Percentiles rank a stretch among this genome's conserved stretches.
Evolutionary conservation across 192 early-diverging fungal genomes (phyloP).

Genomic region (Tieghemiomyces parasiticus): DNA sequence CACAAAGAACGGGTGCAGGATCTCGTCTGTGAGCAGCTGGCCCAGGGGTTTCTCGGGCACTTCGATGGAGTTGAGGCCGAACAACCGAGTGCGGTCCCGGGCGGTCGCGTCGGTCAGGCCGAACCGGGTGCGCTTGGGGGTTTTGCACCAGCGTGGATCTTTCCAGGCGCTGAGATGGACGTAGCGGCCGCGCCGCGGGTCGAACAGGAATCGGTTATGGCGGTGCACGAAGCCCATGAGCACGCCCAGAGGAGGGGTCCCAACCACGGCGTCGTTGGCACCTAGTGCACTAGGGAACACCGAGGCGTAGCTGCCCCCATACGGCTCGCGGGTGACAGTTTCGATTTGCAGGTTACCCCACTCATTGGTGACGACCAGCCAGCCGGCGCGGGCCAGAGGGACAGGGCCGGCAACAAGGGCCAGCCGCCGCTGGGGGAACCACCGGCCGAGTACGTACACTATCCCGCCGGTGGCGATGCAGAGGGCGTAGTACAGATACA

Average conservation of each 20-base stretch:
- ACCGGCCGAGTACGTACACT: conserved; percentile 62
- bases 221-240: conserved; percentile 28
- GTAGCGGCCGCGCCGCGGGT: conserved; percentile 27
- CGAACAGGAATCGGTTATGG: conserved; percentile 32
- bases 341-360: conserved; percentile 42
- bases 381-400: conserved; percentile 59
- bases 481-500: conserved; percentile 45
- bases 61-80: conserved; percentile 59
- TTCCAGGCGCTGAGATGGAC: conserved; percentile 28
- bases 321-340: conserved; percentile 34
- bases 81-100: conserved; percentile 41
- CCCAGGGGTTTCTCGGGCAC: conserved; percentile 45
- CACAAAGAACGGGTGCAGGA: conserved; percentile 70
- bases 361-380: conserved; percentile 53
- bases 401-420: conserved; percentile 43
- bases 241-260: conserved; percentile 16
- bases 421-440: conserved; percentile 69
- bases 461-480: conserved; percentile 54
- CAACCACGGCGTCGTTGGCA: conserved; percentile 17
- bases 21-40: conserved; percentile 51
- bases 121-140: conserved; percentile 19
- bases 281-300: conserved; percentile 36
- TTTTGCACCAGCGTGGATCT: conserved; percentile 25
- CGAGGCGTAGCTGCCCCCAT: conserved; percentile 49
- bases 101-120: conserved; percentile 38